Base-by-base conservation (phyloP, 2,329 filamentous ascomycete species). In the Fusarium sp. region DNA sequence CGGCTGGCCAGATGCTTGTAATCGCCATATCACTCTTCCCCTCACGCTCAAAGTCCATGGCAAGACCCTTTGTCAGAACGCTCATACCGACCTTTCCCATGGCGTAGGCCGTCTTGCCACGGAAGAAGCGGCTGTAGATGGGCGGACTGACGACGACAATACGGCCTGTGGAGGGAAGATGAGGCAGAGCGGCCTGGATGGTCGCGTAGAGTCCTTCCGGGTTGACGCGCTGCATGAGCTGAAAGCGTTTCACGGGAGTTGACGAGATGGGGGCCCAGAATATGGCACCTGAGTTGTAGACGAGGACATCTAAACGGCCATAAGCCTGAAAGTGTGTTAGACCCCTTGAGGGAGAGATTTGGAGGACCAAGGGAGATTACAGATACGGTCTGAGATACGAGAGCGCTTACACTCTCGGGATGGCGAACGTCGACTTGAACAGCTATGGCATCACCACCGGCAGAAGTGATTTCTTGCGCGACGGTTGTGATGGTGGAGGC, bases 251-350 rank as follows among this genome's bases (percentile, higher is more conserved):
- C 63, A 89, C 78, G 0, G 90, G 88, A 0, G 91, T 94, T 42
- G 87, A 84, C 47, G 87, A 83, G 0, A 96, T 86, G 2, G 88
- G 83, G 0, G 88, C 84, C 91, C 91, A 94, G 88, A 89, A 95
- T 65, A 96, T 93, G 3, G 92, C 92, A 36, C 92, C 92, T 0
- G 88, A 88, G 73, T 95, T 96, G 79, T 96, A 96, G 44, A 95
- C 75, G 3, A 96, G 76, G 1, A 89, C 88, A 71, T 95, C 91
- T 4, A 96, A 78, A 19, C 83, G 83, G 38, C 82, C 81, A 67
- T 89, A 88, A 5, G 74, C 78, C 68, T 85, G 42, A 38, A 11
- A 6, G 4, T 44, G 21, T 51, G 56, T 47, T 23, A 41, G 49
- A 33, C 4, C 9, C 44, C 27, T 23, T 25, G 32, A 36, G 6